Percentiles rank a stretch among this genome's conserved stretches.
Conservation (phyloP, 345 rosid species). For the Garcia nutans region DNA sequence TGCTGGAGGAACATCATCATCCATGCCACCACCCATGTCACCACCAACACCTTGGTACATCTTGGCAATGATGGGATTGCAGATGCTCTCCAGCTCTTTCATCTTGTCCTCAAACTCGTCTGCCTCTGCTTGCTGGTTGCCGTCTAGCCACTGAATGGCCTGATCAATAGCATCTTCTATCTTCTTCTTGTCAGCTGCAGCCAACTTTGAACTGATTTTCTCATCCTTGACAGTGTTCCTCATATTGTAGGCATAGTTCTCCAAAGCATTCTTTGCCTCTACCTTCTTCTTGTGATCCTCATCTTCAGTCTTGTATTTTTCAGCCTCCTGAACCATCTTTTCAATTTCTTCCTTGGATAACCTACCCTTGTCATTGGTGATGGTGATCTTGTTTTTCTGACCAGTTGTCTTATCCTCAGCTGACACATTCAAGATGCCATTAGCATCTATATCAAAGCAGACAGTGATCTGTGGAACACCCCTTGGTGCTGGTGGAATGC, state of each 20-base stretch:
- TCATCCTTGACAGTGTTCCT: neutral
- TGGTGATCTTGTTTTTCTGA: neutral
- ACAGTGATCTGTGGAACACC: constrained; percentile 5
- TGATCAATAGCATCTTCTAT: neutral
- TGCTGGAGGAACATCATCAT: constrained; percentile 28
- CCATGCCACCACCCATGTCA: constrained; percentile 24
- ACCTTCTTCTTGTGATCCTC: constrained; percentile 6
- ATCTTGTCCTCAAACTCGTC: constrained; percentile 18
- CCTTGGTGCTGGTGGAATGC: constrained; percentile 5
- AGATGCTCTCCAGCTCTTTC: constrained; percentile 22
- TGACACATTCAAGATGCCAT: constrained; percentile 3
- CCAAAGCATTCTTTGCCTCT: neutral
- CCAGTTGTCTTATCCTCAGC: constrained; percentile 10
- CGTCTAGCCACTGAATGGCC: neutral
- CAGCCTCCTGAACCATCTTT: constrained; percentile 5
- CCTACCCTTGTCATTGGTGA: constrained; percentile 5
- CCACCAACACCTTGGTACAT: constrained; percentile 20
- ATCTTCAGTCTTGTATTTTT: constrained; percentile 1
- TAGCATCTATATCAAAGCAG: constrained; percentile 8
- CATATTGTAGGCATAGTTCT: neutral
- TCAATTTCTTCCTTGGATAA: constrained; percentile 3
- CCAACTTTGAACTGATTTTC: neutral
- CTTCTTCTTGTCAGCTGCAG: neutral
- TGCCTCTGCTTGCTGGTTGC: neutral
- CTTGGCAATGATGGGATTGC: constrained; percentile 21